phyloP scores from a whole-genome alignment of 768 basidiomycete species.

The Termitomyces sp. region DNA sequence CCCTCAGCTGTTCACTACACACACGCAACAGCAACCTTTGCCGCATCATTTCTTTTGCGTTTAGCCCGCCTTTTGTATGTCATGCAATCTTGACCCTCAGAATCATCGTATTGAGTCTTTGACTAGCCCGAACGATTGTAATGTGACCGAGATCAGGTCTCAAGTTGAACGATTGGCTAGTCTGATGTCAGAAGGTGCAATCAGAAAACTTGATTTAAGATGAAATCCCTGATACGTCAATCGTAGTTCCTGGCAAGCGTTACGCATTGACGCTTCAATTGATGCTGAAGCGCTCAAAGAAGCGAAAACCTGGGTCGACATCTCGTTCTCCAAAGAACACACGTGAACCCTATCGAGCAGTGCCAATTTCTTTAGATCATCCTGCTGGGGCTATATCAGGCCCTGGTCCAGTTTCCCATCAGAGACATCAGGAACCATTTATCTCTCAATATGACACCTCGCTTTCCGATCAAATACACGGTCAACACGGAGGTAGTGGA shows the following conservation, averaged over 20 bases:
- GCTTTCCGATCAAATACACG: slow-evolving; percentile 30
- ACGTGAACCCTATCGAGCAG: slow-evolving; percentile 51
- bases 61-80: slow-evolving; percentile 84
- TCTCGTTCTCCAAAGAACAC: slow-evolving; percentile 61
- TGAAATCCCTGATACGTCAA: slow-evolving; percentile 1
- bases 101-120: slow-evolving; percentile 5
- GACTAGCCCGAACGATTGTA: slow-evolving; percentile 78
- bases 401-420: slow-evolving; percentile 30
- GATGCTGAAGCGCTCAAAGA: slow-evolving; percentile 79
- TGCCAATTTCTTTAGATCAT: slow-evolving; percentile 45
- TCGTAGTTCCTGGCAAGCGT: slow-evolving; percentile 83
- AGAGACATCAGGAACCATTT: slow-evolving; percentile 46
- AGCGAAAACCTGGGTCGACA: slow-evolving; percentile 50
- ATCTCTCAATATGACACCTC: slow-evolving; percentile 55
- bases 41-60: slow-evolving; percentile 86
- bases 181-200: slow-evolving; percentile 76
- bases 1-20: slow-evolving; percentile 79
- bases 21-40: slow-evolving; percentile 92
- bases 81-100: not conserved
- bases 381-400: slow-evolving; percentile 23
- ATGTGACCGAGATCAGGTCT: slow-evolving; percentile 66
- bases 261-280: slow-evolving; percentile 88
- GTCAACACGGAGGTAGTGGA: slow-evolving; percentile 16
- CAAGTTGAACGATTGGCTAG: slow-evolving; percentile 77
- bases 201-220: slow-evolving; percentile 6